Conservation (phyloP, 2,329 filamentous ascomycete genomes). For the Akanthomyces uredinophilus region DNA sequence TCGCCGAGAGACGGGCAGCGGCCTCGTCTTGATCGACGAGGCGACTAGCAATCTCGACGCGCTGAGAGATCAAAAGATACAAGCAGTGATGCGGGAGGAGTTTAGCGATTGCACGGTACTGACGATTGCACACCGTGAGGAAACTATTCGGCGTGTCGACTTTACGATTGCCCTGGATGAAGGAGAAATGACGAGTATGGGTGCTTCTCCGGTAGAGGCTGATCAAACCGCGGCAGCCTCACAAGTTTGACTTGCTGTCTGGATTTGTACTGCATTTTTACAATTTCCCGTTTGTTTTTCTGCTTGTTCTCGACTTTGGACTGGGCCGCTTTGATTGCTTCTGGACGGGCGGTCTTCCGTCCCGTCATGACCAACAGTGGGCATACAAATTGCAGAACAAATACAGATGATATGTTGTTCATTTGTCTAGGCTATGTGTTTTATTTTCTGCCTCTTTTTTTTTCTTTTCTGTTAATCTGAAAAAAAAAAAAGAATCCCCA, state of each 20-base stretch:
- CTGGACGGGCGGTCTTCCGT: not conserved
- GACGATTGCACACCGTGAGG: not conserved
- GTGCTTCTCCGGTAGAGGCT: not conserved
- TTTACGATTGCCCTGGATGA: not conserved
- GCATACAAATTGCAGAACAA: too few relatives aligned
- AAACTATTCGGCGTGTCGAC: not conserved
- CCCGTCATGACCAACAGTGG: too few relatives aligned
- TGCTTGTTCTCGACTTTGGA: not conserved
- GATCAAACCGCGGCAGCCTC: not conserved
- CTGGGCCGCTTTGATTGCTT: not conserved
- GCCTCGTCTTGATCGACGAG: slow-evolving; percentile 1
- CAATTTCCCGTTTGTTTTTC: not conserved
- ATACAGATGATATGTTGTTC: too few relatives aligned
- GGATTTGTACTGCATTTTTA: not conserved
- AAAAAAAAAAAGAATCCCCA: too few relatives aligned
- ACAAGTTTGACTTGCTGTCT: not conserved
- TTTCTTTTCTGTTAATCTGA: too few relatives aligned
- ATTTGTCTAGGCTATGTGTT: too few relatives aligned
- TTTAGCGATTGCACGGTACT: not conserved
- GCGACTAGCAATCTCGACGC: slow-evolving; percentile 1
- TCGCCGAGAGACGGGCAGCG: not conserved
- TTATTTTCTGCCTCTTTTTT: too few relatives aligned
- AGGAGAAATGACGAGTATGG: not conserved
- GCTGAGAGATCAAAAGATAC: not conserved
- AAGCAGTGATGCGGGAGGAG: not conserved